Base-by-base conservation (phyloP, 768 basidiomycete genomes). In the Serendipita sp. region DNA sequence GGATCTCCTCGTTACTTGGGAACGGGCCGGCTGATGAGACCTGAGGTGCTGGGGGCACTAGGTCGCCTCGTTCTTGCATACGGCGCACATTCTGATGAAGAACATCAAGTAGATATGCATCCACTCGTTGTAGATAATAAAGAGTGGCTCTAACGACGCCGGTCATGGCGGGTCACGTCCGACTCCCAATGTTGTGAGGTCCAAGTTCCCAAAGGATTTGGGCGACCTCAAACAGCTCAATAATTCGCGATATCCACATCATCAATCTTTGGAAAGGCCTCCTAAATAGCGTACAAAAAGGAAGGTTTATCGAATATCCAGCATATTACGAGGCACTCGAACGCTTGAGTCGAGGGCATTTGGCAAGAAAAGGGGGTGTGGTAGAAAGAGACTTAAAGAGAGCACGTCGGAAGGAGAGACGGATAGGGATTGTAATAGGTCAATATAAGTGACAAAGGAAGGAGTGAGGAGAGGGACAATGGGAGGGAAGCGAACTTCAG, bases 91-190 rank as follows among this genome's bases (percentile, higher is more conserved):
- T 60, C 24, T 32, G 56, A 37, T 28, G 35, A n/a, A 60, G 34
- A 28, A 37, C 35, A 18, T 60, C 56, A n/a, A 60, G 24, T 28
- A 60, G 56, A 60, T 28, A 60, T 28, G 56, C 56, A 60, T 60
- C 56, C 8, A 60, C 16, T 16, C 56, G 11, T 37, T 60, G 56
- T 2, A 60, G 56, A n/a, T 60, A n/a, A 60, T 60, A 60, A n/a
- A 60, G 16, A n/a, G 35, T n/a, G 35, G 30, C 48, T 32, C 18
- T 32, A n/a, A 51, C n/a, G 30, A 51, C 48, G 48, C 48, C 48
- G 18, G 48, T 16, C 48, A 51, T 51, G 48, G 48, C 48, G 18
- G 48, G 48, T 51, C 30, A 8, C 16, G n/a, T 18, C 48, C 18
- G 48, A 51, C 48, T 51, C 48, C n/a, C 5, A 37, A 28, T 35